Percentiles rank a stretch among this genome's conserved stretches.
These are phyloP conservation scores for Chamaecrista fasciculata DNA, from an alignment of 306 rosid species.

Conservation along the genomic window DNA sequence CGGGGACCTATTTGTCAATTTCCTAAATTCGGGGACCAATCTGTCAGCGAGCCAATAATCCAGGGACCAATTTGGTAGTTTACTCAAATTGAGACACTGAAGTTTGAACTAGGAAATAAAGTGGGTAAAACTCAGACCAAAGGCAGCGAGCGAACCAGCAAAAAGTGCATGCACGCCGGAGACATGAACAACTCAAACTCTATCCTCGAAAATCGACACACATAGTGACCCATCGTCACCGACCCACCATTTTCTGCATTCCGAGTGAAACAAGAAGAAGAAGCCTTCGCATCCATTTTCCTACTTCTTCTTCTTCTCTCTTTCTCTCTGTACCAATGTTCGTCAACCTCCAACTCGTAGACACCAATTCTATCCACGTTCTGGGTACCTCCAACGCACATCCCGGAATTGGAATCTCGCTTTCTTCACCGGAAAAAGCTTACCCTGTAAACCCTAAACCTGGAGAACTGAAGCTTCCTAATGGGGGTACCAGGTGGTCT, in stretches of 20 bases:
- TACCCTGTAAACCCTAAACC: constrained; percentile 30
- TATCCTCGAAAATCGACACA: neutral
- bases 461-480: constrained; percentile 30
- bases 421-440: constrained; percentile 44
- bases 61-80: too few species aligned
- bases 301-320: neutral
- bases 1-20: too few species aligned
- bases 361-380: constrained; percentile 42
- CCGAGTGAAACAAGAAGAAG: neutral
- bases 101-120: too few species aligned
- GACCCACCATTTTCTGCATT: neutral
- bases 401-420: constrained; percentile 28
- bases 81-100: too few species aligned
- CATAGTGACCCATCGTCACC: neutral
- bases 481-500: neutral
- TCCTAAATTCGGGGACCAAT: too few species aligned
- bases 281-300: neutral
- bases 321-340: constrained; percentile 37
- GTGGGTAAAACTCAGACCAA: neutral
- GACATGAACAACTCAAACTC: neutral
- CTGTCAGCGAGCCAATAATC: too few species aligned
- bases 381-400: neutral
- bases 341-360: constrained; percentile 53
- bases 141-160: neutral
- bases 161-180: neutral